A percentile compares a stretch with the other conserved stretches of the same genome.
Evolutionary conservation across 331 rosid species (phyloP).

Genomic region (Erythrophleum ivorense): DNA sequence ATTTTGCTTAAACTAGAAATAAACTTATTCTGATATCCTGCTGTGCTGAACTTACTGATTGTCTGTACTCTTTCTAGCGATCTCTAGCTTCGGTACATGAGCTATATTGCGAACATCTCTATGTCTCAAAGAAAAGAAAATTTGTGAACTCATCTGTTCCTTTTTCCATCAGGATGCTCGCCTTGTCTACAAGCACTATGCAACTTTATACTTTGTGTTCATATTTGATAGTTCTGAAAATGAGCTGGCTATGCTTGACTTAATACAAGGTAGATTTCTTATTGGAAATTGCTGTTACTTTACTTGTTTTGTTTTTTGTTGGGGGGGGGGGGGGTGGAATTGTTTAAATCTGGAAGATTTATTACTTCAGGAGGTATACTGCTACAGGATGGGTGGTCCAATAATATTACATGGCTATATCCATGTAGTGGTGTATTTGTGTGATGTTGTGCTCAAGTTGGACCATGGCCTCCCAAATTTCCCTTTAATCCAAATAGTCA

Average conservation of each 20-base stretch:
- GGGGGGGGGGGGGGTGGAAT: background rate
- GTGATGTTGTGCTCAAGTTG: background rate
- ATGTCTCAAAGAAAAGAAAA: background rate
- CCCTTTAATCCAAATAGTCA: background rate
- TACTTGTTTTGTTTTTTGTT: background rate
- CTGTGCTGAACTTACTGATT: background rate
- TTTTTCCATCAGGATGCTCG: constrained; percentile 74
- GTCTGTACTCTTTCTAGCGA: background rate
- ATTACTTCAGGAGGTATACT: background rate
- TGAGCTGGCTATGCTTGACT: constrained; percentile 97
- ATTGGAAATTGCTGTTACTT: constrained; percentile 12
- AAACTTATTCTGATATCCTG: constrained; percentile 17
- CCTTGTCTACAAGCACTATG: constrained; percentile 91
- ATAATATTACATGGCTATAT: constrained; percentile 8
- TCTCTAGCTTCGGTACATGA: constrained; percentile 9
- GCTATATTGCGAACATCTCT: background rate
- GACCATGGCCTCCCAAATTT: background rate
- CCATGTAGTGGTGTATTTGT: constrained; percentile 8
- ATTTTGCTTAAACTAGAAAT: constrained; percentile 9
- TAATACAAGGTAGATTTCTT: constrained; percentile 80
- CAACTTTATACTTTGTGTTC: constrained; percentile 87
- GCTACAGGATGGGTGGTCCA: background rate
- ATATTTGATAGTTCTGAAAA: constrained; percentile 92
- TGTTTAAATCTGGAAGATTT: constrained; percentile 17
- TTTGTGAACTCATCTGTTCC: constrained; percentile 22